phyloP scores from a whole-genome alignment of 2,329 filamentous ascomycete species.

The Colletotrichum lentis region DNA sequence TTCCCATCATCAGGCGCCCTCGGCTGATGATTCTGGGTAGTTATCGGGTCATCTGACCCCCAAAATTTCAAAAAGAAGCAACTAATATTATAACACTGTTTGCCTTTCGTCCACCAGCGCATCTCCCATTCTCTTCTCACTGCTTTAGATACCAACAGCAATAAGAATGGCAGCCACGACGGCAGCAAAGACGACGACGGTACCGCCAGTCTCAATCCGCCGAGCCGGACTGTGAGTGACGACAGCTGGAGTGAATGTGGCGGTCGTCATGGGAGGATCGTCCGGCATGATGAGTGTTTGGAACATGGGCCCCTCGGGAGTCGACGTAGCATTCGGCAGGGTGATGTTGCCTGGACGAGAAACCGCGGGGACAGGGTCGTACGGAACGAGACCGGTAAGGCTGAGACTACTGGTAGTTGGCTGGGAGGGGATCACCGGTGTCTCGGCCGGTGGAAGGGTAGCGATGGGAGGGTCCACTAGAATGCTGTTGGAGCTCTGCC shows the following conservation, averaged over 20 bases:
- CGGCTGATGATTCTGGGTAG: background rate
- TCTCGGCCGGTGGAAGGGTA: slow-evolving; percentile 3
- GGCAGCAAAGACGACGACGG: background rate
- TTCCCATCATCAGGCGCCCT: slow-evolving; percentile 1
- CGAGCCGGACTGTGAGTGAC: slow-evolving; percentile 25
- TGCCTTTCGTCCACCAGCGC: background rate
- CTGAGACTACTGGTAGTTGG: background rate
- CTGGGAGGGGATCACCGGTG: background rate
- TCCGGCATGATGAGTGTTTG: slow-evolving; percentile 24
- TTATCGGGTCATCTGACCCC: slow-evolving; percentile 6
- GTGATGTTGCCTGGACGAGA: slow-evolving; percentile 12
- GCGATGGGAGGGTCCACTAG: slow-evolving; percentile 12
- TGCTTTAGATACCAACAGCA: slow-evolving; percentile 3
- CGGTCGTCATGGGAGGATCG: slow-evolving; percentile 12
- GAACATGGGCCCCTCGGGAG: slow-evolving; percentile 18
- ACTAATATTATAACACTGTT: background rate
- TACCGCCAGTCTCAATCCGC: slow-evolving; percentile 1
- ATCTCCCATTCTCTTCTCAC: background rate
- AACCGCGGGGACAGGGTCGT: slow-evolving; percentile 9
- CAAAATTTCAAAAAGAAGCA: slow-evolving; percentile 31
- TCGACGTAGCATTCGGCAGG: slow-evolving; percentile 5
- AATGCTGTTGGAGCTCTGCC: slow-evolving; percentile 18
- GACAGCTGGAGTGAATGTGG: slow-evolving; percentile 15
- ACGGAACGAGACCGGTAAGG: slow-evolving; percentile 14
- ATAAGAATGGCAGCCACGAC: slow-evolving; percentile 8